Base-by-base conservation (phyloP, 441 rosid genomes). In the Populus hybrid region DNA sequence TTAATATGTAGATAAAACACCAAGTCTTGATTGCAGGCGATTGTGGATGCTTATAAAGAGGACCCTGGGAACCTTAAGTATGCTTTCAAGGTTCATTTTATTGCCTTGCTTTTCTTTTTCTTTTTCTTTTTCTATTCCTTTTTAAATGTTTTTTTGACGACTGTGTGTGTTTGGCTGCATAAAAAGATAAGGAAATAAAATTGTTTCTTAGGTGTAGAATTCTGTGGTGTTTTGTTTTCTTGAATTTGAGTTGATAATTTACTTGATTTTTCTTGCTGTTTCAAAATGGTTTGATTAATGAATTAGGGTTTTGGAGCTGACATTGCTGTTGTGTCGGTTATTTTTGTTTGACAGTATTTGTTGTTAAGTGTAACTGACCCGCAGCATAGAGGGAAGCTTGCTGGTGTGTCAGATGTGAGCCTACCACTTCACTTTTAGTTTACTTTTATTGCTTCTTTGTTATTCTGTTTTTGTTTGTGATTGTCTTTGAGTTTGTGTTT, bases 391-490 rank as follows among this genome's bases (percentile, higher is more conserved):
- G 89, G 78, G 82, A 96, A 96, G 88, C 98, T 97, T 65, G 87
- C 98, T 63, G 93, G 95, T 80, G 96, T 92, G 21, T 91, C 98
- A 40, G 98, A 96, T 85, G 99, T 96, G 87, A 90, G 98, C 85
- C 83, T 84, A 18, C 71, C 32, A 30, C 32, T 30, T 30, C 18
- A 35, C 69, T 11, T 70, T 24, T 57, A 6, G 59, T 11, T 18
- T 18, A 0, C 36, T 76, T 69, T 82, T 30, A 30, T 30, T 30
- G 32, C 32, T 30, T 3, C 32, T 30, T 30, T 30, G 32, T 30
- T 57, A 11, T 18, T 72, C 14, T 72, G 11, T 53, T 73, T 71
- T 19, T 8, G 69, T 40, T 64, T 73, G 32, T 57, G 19, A 16
- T 6, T 23, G 4, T 30, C 34, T 21, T 68, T 36, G 63, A 66